Evolutionary conservation across 169 alveolate species (phyloP).

Genomic region (Cryptosporidium muris): DNA sequence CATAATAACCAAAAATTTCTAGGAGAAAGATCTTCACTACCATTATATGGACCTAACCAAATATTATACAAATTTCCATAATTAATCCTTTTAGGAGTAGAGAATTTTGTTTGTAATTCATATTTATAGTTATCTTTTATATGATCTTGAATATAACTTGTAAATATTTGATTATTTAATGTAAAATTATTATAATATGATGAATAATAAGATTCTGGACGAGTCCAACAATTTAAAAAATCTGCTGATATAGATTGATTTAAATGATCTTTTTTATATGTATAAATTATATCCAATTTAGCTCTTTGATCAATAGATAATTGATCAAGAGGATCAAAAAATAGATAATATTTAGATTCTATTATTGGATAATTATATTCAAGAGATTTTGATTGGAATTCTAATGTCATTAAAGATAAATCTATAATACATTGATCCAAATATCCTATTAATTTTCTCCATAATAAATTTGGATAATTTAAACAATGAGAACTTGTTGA

Average conservation of each 20-base stretch:
- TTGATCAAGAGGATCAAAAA: constrained; percentile 18
- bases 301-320: constrained; percentile 43
- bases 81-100: no score
- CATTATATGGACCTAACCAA: constrained; percentile 29
- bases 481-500: not conserved
- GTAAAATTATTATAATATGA: not conserved
- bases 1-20: no score
- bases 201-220: constrained; percentile 50
- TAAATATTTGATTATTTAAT: no score
- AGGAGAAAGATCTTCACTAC: not conserved
- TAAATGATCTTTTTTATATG: not conserved
- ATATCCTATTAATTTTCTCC: constrained; percentile 26
- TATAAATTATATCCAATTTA: constrained; percentile 16
- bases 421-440: constrained; percentile 13
- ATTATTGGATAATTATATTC: constrained; percentile 16
- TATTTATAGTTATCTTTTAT: not conserved
- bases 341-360: constrained; percentile 14
- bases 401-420: not conserved
- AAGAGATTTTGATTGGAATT: not conserved
- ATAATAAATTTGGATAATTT: constrained; percentile 17
- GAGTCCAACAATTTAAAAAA: constrained; percentile 57
- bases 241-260: constrained; percentile 25
- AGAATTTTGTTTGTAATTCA: not conserved
- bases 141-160: not conserved
- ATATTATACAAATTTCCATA: not conserved